These are phyloP conservation scores for Cucumis cinereus DNA, from an alignment of 306 rosid genomes.

Conservation along the genomic window DNA sequence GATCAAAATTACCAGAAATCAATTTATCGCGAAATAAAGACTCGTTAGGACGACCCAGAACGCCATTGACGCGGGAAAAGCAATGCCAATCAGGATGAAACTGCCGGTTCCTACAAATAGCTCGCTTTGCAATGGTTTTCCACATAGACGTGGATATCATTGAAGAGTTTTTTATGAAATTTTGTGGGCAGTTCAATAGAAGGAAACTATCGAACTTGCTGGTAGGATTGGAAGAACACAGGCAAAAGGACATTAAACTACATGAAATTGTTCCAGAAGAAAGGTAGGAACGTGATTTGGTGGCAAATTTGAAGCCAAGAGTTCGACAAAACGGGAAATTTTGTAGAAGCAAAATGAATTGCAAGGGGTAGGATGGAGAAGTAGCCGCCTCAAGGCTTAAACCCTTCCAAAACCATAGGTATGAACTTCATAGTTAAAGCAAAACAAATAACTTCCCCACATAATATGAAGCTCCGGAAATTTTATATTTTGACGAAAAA, in stretches of 20 bases:
- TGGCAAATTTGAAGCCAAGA: neutral
- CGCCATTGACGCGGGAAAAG: slow-evolving; percentile 13
- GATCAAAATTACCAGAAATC: slow-evolving; percentile 12
- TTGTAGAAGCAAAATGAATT: slow-evolving; percentile 5
- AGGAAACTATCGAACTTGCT: slow-evolving; percentile 10
- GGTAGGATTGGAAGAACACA: slow-evolving; percentile 19
- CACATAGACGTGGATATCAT: slow-evolving; percentile 52
- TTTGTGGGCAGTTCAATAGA: neutral
- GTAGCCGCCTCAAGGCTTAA: slow-evolving; percentile 12
- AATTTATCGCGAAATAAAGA: slow-evolving; percentile 2
- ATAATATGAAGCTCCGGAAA: neutral
- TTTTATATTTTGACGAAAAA: no score
- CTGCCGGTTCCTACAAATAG: slow-evolving; percentile 18
- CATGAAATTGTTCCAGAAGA: neutral
- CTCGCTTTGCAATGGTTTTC: slow-evolving; percentile 43
- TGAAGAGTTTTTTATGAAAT: slow-evolving; percentile 13
- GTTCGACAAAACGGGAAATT: neutral
- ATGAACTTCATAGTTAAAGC: neutral
- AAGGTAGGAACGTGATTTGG: neutral
- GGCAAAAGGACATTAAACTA: slow-evolving; percentile 36
- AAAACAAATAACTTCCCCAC: neutral
- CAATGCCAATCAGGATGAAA: slow-evolving; percentile 13
- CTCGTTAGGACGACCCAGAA: slow-evolving; percentile 14
- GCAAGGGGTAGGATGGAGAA: slow-evolving; percentile 6
- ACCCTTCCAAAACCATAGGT: slow-evolving; percentile 14